phyloP scores from a whole-genome alignment of 1,139 yeast species.

The Hanseniaspora sp. region DNA sequence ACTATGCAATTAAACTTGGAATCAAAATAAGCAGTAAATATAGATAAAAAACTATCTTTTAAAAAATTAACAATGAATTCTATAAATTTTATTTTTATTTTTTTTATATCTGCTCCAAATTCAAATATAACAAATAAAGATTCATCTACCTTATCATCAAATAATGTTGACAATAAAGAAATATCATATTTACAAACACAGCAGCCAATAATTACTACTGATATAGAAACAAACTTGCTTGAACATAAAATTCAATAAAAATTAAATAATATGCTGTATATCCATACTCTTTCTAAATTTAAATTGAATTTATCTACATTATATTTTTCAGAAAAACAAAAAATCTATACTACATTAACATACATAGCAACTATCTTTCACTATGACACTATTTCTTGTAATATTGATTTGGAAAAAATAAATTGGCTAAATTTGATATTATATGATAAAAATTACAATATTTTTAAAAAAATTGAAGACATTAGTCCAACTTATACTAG shows the following conservation, averaged over 20 bases:
- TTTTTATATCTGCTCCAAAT: too few species aligned
- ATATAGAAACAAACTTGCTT: neutral
- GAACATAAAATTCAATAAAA: conserved; percentile 8
- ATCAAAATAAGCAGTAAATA: neutral
- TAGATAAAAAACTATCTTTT: neutral
- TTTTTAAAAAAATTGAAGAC: conserved; percentile 23
- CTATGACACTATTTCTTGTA: conserved; percentile 17
- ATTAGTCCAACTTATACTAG: conserved; percentile 29
- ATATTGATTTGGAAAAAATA: conserved; percentile 12
- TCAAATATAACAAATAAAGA: neutral
- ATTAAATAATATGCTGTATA: neutral
- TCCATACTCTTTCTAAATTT: neutral
- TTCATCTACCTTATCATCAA: too few species aligned
- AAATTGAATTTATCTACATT: neutral
- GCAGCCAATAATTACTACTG: neutral
- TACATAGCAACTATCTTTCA: conserved; percentile 5
- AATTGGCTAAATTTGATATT: conserved; percentile 2
- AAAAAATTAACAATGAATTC: neutral
- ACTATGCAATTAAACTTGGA: neutral
- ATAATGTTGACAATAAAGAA: too few species aligned
- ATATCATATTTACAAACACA: neutral
- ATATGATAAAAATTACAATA: conserved; percentile 23
- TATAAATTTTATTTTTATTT: too few species aligned
- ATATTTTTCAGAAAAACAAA: neutral
- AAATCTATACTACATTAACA: neutral